Base-by-base conservation (phyloP, 129 eudicot species). In the Smallanthus sonchifolius region DNA sequence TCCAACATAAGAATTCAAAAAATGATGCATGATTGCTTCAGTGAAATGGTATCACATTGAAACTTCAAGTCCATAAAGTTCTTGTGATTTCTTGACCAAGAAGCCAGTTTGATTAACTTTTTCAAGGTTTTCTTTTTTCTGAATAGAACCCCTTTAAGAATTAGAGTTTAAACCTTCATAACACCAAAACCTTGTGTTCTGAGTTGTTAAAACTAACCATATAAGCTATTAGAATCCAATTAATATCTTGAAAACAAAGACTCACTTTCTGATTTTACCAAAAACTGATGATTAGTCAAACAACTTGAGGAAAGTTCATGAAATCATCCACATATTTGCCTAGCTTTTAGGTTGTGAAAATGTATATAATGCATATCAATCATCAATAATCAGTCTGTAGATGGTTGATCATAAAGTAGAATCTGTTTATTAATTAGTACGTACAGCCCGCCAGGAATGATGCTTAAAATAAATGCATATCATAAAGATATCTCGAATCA, bases 401-500 rank as follows among this genome's bases (percentile, higher is more conserved):
- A 60, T 7, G 9, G 40, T 64, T 75, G 43, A 13, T 65, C 17
- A 20, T 34, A 52, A 54, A 67, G 68, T 62, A 78, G 72, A 70
- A 70, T 78, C 51, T 38, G 16, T 48, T 24, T 24, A 24, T 24
- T 24, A 24, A 24, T 24, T 24, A 24, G 30, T 24, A 24, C 30
- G 30, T 24, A 24, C 30, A 24, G 1, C 30, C 0, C 30, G 30
- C 57, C 2, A 38, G 43, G 6, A 61, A 13, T 16, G 55, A 78
- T 78, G 72, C 82, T 24, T 49, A 62, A 39, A 37, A 63, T 19
- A 32, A 40, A 42, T 45, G 72, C 64, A 70, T 28, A 52, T 76
- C 34, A 36, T 20, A 44, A 52, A 40, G 66, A 48, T 76, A 55
- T 70, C 55, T n/a, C 44, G 82, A 62, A 78, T 71, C 73, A 49